A percentile compares a stretch with the other conserved stretches of the same genome.
Conservation (phyloP, 1,139 yeast species). For the Debaryomycetaceae sp. region DNA sequence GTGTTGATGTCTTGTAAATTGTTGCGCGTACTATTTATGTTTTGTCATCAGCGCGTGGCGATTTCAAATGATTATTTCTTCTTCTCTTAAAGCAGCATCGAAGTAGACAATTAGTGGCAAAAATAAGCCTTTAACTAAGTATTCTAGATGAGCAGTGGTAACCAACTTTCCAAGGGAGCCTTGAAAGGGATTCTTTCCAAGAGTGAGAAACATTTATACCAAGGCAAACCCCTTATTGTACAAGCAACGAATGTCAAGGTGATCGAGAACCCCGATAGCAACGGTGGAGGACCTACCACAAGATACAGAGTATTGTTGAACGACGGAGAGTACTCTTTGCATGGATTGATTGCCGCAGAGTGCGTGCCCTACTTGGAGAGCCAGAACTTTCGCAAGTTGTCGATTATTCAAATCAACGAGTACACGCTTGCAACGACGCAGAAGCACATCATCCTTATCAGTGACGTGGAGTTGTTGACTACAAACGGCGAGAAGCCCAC, state of each 20-base stretch:
- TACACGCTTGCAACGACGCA: conserved; percentile 47
- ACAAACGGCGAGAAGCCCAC: conserved; percentile 40
- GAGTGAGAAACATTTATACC: conserved; percentile 18
- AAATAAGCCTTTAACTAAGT: background rate
- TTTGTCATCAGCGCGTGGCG: background rate
- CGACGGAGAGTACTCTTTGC: conserved; percentile 62
- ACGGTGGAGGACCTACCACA: conserved; percentile 39
- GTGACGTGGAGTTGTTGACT: conserved; percentile 46
- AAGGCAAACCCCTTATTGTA: conserved; percentile 34
- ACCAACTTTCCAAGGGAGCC: conserved; percentile 17
- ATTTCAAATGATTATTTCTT: conserved; percentile 2
- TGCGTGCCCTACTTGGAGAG: conserved; percentile 50
- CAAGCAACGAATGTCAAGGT: conserved; percentile 48
- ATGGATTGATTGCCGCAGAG: conserved; percentile 63
- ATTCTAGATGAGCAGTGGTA: conserved; percentile 2
- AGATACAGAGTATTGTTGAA: conserved; percentile 56
- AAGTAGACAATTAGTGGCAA: background rate
- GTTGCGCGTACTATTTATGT: conserved; percentile 6
- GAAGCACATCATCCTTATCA: conserved; percentile 55
- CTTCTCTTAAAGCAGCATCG: background rate
- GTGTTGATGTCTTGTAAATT: conserved; percentile 1
- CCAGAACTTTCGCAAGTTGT: conserved; percentile 35
- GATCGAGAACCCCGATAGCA: conserved; percentile 25
- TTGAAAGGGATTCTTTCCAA: conserved; percentile 25
- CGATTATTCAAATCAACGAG: conserved; percentile 33